Evolutionary conservation across 2,329 filamentous ascomycete genomes (phyloP), one percentile per base, ranked within the genome.

Genomic region (Exophiala viscosa): DNA sequence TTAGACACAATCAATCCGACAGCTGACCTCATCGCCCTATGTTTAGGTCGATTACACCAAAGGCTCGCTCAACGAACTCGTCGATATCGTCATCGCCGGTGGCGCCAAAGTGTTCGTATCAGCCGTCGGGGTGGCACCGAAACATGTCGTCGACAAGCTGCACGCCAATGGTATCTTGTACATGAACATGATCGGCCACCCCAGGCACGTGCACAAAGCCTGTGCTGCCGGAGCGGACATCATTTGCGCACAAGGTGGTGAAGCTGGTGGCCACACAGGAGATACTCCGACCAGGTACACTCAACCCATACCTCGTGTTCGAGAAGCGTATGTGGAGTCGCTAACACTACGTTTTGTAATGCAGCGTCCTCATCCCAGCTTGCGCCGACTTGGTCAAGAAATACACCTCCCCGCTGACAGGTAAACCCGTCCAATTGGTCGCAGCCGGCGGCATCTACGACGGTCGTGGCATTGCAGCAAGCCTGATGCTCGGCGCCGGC

Each of bases 131-230:
- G 85, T 93, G 34, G 88, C 89, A 28, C 87, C 88, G 0, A 71
- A 73, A 45, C 66, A 74, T 56, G 79, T 90, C 10, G 83, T 93
- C 50, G 81, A 87, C 55, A 73, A 80, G 49, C 73, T 95, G 51
- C 89, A 95, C 66, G 73, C 73, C 2, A 81, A 83, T 1, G 86
- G 85, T 0, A 85, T 95, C 34, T 65, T 90, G 55, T 78, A 93
- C 35, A 92, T 92, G 87, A 93, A 93, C 69, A 93, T 93, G 88
- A 87, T 93, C 20, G 89, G 89, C 0, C 86, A 88, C 65, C 88
- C 89, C 2, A 87, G 86, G 68, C 89, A 95, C 67, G 88, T 88
- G 1, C 77, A 82, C 66, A 92, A 93, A 71, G 88, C 88, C 2
- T 75, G 93, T 3, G 83, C 88, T 18, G 80, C 84, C 0, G 89